Base-by-base conservation (phyloP, 768 basidiomycete genomes). In the Panus rudis region DNA sequence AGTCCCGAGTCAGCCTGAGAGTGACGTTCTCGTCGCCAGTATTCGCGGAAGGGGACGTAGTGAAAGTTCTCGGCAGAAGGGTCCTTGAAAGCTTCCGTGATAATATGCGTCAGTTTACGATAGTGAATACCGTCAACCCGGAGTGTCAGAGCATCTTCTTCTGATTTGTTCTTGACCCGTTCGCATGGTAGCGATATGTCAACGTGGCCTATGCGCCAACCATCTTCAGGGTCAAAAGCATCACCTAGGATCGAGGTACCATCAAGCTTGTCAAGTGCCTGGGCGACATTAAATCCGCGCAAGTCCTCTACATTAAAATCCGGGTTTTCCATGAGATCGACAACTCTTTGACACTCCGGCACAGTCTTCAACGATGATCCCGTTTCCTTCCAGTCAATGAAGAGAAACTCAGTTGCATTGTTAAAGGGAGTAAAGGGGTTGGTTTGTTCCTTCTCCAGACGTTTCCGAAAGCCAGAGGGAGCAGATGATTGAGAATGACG, bases 311-410 rank as follows among this genome's bases (percentile, higher is more conserved):
- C 6, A 6, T 56, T 37, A 41, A 67, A 65, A 13, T 48, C 47
- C 2, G 37, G 32, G 16, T 52, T 50, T 0, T n/a, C n/a, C n/a
- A n/a, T n/a, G n/a, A n/a, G n/a, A 41, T 17, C 8, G 64, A 37
- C 6, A 59, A 62, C 1, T 49, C 46, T 11, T 58, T 26, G 6
- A 62, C 58, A 0, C 68, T 53, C 0, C 41, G 42, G 13, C n/a
- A 44, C 38, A 3, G 64, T 63, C 37, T 66, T 67, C 0, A 22
- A 17, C 10, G 37, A 52, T 2, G 54, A 57, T 0, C 61, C 56
- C 8, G 50, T 51, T 32, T 61, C 62, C 4, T 52, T 43, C 65
- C 66, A 67, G 4, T 43, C 13, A 54, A 62, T 52, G n/a, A 61
- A 59, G 1, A 53, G 53, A 22, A 52, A 60, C 3, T 44, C 42